phyloP scores from a whole-genome alignment of 2,329 filamentous ascomycete genomes.

The Ophiostoma ulmi region DNA sequence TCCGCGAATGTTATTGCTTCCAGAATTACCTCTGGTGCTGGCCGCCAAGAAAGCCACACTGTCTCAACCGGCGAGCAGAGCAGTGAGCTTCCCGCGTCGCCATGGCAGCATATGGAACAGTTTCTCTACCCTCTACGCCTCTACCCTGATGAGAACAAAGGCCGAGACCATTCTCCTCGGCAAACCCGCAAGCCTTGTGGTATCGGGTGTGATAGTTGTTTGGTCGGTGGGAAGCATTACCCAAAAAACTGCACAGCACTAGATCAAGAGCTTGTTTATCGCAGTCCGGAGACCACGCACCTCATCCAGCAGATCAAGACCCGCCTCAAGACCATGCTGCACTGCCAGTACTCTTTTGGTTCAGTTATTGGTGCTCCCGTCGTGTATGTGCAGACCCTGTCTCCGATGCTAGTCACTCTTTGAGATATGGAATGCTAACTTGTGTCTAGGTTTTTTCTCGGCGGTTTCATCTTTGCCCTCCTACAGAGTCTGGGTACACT shows the following conservation, averaged over 20 bases:
- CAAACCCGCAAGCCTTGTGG: not conserved
- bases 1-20: not conserved
- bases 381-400: constrained; percentile 14
- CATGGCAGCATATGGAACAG: constrained; percentile 31
- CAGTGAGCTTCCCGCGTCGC: constrained; percentile 24
- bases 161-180: constrained; percentile 26
- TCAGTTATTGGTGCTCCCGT: constrained; percentile 31
- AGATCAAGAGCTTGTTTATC: not conserved
- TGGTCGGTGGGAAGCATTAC: not conserved
- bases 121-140: constrained; percentile 25
- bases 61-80: not conserved
- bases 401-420: not conserved
- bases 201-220: not conserved
- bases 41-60: not conserved
- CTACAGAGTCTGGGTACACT: constrained; percentile 27
- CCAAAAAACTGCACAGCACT: not conserved
- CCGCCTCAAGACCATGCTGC: constrained; percentile 29
- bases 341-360: constrained; percentile 31
- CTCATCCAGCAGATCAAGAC: constrained; percentile 2
- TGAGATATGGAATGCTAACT: not conserved
- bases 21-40: not conserved
- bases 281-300: not conserved
- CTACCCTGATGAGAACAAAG: not conserved
- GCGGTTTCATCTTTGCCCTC: constrained; percentile 30
- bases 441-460: constrained; percentile 29